Evolutionary conservation across 306 rosid genomes (phyloP).

Genomic region (cucumber (Cucumis sativus)): DNA sequence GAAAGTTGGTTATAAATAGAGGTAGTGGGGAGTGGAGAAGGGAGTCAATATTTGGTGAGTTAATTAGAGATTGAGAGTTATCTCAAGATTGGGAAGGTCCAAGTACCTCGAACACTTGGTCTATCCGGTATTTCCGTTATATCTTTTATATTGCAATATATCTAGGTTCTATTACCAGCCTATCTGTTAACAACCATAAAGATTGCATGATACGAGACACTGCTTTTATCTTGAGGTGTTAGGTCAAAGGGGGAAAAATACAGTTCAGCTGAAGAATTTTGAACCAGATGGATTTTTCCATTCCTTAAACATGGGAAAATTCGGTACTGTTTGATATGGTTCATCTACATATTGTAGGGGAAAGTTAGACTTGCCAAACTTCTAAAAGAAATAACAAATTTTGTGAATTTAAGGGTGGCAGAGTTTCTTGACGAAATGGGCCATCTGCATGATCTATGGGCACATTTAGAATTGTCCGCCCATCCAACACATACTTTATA

Average conservation of each 20-base stretch:
- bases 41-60: too few species aligned
- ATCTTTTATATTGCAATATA: too few species aligned
- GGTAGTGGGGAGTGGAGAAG: too few species aligned
- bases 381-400: background rate
- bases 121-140: too few species aligned
- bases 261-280: background rate
- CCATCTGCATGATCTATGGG: background rate
- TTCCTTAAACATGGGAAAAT: background rate
- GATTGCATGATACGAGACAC: background rate
- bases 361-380: background rate
- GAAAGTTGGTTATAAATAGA: too few species aligned
- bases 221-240: background rate
- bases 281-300: background rate
- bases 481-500: background rate
- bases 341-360: background rate
- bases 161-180: too few species aligned
- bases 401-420: background rate
- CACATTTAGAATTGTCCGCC: background rate
- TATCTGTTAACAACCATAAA: background rate
- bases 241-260: background rate
- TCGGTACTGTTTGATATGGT: background rate
- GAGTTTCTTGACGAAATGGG: background rate
- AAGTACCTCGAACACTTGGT: too few species aligned
- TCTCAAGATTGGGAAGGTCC: too few species aligned
- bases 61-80: too few species aligned